A percentile compares a stretch with the other conserved stretches of the same genome.
Conservation (phyloP, 164 flowering plant species). For the Stephania japonica region DNA sequence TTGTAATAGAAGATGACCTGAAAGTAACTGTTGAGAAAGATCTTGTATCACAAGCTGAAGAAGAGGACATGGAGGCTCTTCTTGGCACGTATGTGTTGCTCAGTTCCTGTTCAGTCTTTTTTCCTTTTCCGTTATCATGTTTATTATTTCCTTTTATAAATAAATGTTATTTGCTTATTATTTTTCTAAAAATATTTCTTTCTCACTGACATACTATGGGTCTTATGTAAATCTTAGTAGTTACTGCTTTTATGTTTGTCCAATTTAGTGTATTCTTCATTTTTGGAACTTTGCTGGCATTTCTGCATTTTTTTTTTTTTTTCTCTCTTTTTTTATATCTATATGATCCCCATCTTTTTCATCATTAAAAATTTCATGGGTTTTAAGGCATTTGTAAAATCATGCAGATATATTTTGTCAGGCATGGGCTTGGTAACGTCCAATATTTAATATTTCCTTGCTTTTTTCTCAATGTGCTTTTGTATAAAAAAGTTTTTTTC, state of each 20-base stretch:
- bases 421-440: neutral
- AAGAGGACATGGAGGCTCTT: slow-evolving; percentile 95
- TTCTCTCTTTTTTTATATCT: neutral
- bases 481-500: neutral
- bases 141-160: neutral
- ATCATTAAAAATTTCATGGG: neutral
- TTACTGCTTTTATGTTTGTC: neutral
- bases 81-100: slow-evolving; percentile 72
- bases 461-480: neutral
- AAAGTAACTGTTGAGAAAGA: slow-evolving; percentile 83
- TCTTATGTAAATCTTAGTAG: neutral
- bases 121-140: neutral
- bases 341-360: neutral
- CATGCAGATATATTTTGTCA: neutral
- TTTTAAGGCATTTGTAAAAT: neutral
- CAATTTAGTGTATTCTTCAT: neutral
- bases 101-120: neutral
- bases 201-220: neutral
- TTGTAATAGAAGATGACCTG: slow-evolving; percentile 57
- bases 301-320: neutral
- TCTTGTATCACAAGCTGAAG: slow-evolving; percentile 88
- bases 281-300: neutral
- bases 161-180: neutral
- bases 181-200: neutral
- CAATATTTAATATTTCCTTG: too few species aligned